Percentiles rank a stretch among this genome's conserved stretches.
These are phyloP conservation scores for Camellia lanceoleosa DNA, from an alignment of 148 eudicot species.

Conservation along the genomic window DNA sequence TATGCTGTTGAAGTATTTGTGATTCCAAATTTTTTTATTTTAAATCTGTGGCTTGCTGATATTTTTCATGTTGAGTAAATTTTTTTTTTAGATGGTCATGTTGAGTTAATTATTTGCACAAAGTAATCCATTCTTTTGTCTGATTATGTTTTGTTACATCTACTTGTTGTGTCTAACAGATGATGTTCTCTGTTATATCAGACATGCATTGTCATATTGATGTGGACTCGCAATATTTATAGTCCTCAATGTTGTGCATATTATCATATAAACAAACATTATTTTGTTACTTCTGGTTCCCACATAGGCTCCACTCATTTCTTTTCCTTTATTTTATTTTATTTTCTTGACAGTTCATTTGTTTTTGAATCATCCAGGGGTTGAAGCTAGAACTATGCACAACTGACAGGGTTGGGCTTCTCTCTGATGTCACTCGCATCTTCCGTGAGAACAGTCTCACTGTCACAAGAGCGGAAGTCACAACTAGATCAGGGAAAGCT, in stretches of 20 bases:
- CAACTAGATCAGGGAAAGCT: constrained; percentile 77
- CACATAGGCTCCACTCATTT: neutral
- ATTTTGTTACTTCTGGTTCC: neutral
- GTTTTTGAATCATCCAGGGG: constrained; percentile 44
- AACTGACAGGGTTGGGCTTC: constrained; percentile 70
- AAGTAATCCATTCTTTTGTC: constrained; percentile 13
- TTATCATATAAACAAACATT: neutral
- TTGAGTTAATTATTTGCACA: neutral
- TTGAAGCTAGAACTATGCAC: constrained; percentile 89
- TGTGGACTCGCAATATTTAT: neutral
- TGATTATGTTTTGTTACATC: neutral
- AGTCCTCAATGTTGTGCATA: neutral
- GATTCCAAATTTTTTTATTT: neutral
- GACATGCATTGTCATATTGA: constrained; percentile 12
- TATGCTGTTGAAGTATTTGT: no score
- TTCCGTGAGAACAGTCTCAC: constrained; percentile 87
- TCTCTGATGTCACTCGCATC: constrained; percentile 78
- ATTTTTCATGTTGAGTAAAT: neutral
- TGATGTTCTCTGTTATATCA: constrained; percentile 1
- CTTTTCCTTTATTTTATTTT: neutral
- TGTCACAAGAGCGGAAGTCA: constrained; percentile 80
- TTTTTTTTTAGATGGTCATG: neutral
- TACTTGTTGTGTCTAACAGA: neutral
- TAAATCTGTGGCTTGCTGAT: neutral
- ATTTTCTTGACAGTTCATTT: neutral